Conservation (phyloP, 768 basidiomycete genomes). For the Lactarius pseudohatsudake region DNA sequence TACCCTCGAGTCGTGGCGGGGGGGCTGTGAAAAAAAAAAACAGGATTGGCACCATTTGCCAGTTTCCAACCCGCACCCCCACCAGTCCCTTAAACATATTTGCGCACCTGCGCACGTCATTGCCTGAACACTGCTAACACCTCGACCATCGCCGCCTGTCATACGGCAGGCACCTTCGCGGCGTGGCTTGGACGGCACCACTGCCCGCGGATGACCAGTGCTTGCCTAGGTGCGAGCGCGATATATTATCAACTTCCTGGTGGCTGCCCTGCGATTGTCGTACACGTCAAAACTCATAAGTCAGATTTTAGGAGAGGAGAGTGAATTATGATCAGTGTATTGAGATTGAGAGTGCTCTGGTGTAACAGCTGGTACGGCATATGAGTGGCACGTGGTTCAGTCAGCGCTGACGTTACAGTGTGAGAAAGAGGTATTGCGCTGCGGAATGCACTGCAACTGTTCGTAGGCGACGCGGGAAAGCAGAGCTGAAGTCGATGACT, state of each 20-base stretch:
- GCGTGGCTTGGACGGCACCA: conserved; percentile 39
- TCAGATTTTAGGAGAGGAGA: neutral
- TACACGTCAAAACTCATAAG: neutral
- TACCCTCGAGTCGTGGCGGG: neutral
- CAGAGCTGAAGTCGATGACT: neutral
- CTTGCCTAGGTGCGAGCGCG: conserved; percentile 62
- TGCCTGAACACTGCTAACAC: neutral
- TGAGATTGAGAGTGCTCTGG: neutral
- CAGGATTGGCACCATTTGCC: neutral
- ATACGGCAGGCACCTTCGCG: neutral
- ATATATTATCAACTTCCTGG: neutral
- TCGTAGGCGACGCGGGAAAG: neutral
- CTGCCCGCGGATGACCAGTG: conserved; percentile 56
- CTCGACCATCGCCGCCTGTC: neutral
- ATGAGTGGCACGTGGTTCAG: neutral
- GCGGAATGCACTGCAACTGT: neutral
- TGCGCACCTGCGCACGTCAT: neutral
- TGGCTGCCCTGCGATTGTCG: neutral
- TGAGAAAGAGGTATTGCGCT: neutral
- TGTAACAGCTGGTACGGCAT: neutral
- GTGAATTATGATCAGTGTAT: neutral
- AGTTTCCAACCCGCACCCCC: neutral
- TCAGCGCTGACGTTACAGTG: neutral
- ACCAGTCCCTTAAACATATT: neutral
- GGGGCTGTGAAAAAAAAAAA: neutral